A percentile compares a stretch with the other conserved stretches of the same genome.
phyloP scores from a whole-genome alignment of 495 filamentous ascomycete genomes.

The Penicillium fimorum region DNA sequence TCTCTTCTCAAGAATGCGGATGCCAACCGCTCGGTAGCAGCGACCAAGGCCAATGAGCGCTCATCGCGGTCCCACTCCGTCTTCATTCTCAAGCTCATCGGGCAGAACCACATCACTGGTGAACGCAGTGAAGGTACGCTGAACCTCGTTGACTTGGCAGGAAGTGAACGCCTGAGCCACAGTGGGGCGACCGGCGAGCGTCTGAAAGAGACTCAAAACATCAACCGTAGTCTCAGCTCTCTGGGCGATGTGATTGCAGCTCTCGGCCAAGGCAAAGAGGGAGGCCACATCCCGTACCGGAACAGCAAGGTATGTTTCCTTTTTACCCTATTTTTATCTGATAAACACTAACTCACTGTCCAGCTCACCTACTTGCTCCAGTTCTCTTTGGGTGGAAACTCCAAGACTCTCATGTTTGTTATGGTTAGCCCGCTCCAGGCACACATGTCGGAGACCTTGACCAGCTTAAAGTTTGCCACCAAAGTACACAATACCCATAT shows the following conservation, averaged over 20 bases:
- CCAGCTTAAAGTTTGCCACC: conserved; percentile 92
- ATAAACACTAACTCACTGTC: conserved; percentile 4
- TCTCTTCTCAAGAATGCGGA: conserved; percentile 73
- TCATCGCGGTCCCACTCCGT: conserved; percentile 94
- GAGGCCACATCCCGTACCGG: conserved; percentile 85
- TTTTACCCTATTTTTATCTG: not conserved
- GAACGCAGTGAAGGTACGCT: conserved; percentile 89
- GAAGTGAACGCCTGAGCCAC: conserved; percentile 86
- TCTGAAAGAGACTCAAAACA: conserved; percentile 92
- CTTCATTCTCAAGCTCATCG: conserved; percentile 88
- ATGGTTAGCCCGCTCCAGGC: conserved; percentile 93
- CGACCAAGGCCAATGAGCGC: conserved; percentile 93
- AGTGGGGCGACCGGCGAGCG: conserved; percentile 79
- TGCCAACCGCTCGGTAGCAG: conserved; percentile 84
- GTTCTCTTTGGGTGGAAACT: conserved; percentile 92
- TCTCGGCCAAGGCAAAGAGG: conserved; percentile 80
- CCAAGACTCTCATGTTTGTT: conserved; percentile 98
- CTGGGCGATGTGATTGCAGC: conserved; percentile 93
- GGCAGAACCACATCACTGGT: conserved; percentile 75
- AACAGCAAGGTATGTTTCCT: conserved; percentile 76
- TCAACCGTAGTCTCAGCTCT: conserved; percentile 90
- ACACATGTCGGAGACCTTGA: conserved; percentile 89
- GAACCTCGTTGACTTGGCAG: conserved; percentile 94
- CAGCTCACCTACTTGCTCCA: conserved; percentile 93
- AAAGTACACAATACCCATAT: conserved; percentile 93